Conservation (phyloP, 2,329 filamentous ascomycete genomes). For the Tothia fuscella region DNA sequence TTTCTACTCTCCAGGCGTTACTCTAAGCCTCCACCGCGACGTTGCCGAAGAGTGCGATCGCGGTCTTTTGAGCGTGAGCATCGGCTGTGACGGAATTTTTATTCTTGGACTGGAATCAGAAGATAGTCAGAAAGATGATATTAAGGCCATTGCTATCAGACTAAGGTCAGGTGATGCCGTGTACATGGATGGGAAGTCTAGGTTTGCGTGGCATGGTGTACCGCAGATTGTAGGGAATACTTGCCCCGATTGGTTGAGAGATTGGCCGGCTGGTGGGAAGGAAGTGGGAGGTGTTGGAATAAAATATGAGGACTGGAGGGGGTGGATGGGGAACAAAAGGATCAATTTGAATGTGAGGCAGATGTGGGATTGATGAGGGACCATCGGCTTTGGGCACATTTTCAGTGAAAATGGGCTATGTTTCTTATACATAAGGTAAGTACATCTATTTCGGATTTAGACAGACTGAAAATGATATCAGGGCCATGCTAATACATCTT, state of each 20-base stretch:
- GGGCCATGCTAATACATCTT: too few relatives aligned
- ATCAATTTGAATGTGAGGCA: slow-evolving; percentile 90
- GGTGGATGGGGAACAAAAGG: slow-evolving; percentile 80
- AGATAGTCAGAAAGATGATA: background rate
- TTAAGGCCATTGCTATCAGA: slow-evolving; percentile 41
- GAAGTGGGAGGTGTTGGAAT: slow-evolving; percentile 21
- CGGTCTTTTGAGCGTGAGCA: slow-evolving; percentile 71
- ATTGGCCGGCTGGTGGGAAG: slow-evolving; percentile 55
- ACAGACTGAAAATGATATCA: too few relatives aligned
- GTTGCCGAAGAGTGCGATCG: slow-evolving; percentile 74
- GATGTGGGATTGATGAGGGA: slow-evolving; percentile 53
- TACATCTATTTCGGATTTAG: too few relatives aligned
- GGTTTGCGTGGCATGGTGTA: slow-evolving; percentile 93
- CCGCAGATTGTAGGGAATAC: slow-evolving; percentile 72
- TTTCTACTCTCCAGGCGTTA: slow-evolving; percentile 81
- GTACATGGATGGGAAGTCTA: slow-evolving; percentile 70
- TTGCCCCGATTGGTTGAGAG: slow-evolving; percentile 60
- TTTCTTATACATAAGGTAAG: too few relatives aligned
- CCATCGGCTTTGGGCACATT: too few relatives aligned
- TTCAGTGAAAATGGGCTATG: too few relatives aligned
- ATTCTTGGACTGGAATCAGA: slow-evolving; percentile 52
- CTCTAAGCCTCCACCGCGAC: slow-evolving; percentile 84
- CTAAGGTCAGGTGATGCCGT: slow-evolving; percentile 79
- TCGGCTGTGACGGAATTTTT: slow-evolving; percentile 86
- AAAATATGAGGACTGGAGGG: slow-evolving; percentile 58